phyloP scores from a whole-genome alignment of 2,329 filamentous ascomycete species.

The Lasiodiplodia gonubiensis region DNA sequence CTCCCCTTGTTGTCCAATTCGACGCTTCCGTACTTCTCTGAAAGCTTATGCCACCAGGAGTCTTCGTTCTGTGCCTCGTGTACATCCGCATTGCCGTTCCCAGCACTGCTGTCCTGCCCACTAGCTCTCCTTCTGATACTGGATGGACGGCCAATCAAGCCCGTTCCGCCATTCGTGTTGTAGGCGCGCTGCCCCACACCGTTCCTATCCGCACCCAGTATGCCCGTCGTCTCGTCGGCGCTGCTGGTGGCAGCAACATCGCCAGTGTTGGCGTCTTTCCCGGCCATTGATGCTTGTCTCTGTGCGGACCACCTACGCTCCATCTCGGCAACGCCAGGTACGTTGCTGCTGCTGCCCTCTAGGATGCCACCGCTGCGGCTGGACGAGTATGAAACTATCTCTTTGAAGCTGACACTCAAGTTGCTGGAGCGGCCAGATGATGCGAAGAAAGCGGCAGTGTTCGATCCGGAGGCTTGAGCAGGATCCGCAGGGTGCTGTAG shows the following conservation, averaged over 20 bases:
- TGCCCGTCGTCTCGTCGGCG: conserved; percentile 27
- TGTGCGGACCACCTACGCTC: conserved; percentile 10
- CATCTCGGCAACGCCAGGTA: conserved; percentile 19
- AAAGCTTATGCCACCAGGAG: conserved; percentile 60
- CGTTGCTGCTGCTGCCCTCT: background rate
- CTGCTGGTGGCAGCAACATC: conserved; percentile 6
- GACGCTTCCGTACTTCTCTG: conserved; percentile 68
- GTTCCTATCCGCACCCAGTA: conserved; percentile 20
- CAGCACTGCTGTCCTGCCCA: conserved; percentile 33
- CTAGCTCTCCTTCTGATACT: conserved; percentile 27
- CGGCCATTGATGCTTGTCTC: background rate
- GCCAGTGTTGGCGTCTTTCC: background rate
- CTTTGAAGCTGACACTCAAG: conserved; percentile 21
- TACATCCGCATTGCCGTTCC: background rate
- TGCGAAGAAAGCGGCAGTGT: background rate
- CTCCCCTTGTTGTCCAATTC: conserved; percentile 87
- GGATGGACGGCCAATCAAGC: background rate
- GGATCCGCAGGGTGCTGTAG: background rate
- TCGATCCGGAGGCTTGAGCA: background rate
- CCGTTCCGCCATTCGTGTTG: conserved; percentile 11
- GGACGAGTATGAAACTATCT: conserved; percentile 8
- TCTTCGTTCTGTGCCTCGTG: conserved; percentile 28
- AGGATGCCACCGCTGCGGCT: background rate
- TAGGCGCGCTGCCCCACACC: conserved; percentile 15
- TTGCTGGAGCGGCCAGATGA: conserved; percentile 12